Base-by-base conservation (phyloP, 177 flowering plant species). In the Vitis hybrid region DNA sequence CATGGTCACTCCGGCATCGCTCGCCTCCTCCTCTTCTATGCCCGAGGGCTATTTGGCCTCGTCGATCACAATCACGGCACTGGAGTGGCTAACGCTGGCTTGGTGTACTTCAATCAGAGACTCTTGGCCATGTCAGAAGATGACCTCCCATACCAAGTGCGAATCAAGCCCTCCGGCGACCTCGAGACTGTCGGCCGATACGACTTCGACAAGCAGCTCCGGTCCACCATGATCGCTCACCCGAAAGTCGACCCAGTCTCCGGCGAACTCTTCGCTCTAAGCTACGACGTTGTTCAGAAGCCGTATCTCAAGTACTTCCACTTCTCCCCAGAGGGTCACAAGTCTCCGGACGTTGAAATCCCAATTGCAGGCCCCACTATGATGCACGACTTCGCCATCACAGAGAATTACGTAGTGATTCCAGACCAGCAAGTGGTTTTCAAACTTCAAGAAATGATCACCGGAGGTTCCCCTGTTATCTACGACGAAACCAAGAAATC, bases 381-480 rank as follows among this genome's bases (percentile, higher is more conserved):
- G 98, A 92, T 89, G 86, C 98, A 94, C 68, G 98, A 94, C 71
- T 94, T 94, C 73, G 98, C 97, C 1, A 94, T 94, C 60, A 94
- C 98, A 0, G 88, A 92, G 74, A 85, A 83, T 14, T 90, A 77
- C 70, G 97, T 90, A 0, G 86, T 92, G 49, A 80, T 92, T 12
- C 98, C 98, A 0, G 97, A 92, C 63, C 97, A 94, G 58, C 98
- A 92, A 18, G 97, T 92, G 5, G 97, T 94, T 64, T 94, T 94
- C 81, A 87, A 86, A 83, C 85, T 94, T 1, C 83, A 83, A 15
- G 89, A 94, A 54, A 89, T 94, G 98, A 58, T 88, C 4, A 68
- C 56, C 0, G 98, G 97, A 0, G 97, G 97, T 9, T 92, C 97
- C 0, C 98, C 98, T 1, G 92, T 94, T 54, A 76, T 88, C 3